Base-by-base conservation (phyloP, 108 stramenopile species). In the Cyclotella atomus region DNA sequence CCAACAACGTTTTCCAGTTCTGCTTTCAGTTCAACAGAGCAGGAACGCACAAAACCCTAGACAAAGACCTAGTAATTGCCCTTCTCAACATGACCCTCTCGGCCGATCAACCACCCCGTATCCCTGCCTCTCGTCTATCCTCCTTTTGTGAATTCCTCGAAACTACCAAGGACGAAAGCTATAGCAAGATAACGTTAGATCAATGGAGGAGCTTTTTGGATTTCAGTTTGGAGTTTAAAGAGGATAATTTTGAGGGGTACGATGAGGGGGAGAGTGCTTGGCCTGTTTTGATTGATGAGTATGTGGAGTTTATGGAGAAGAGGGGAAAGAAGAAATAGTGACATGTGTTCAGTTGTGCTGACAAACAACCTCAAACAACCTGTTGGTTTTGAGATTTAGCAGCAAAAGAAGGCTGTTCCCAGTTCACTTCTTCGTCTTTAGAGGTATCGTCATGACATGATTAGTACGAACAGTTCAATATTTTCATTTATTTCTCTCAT, bases 1-100 rank as follows among this genome's bases (percentile, higher is more conserved):
- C 68, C 10, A 49, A 12, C 52, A n/a, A 71, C 3, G n/a, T 35
- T 65, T 56, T 38, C 17, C 50, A 91, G 86, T 94, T 94, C 68
- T 90, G 89, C 68, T 96, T 96, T 72, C 89, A 91, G 68, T 96
- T 96, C 84, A 93, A 91, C 59, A 86, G 93, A 44, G 83, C 94
- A 36, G 93, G 96, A 10, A 97, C 96, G 15, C 94, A 97, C 79
- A 86, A 87, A 68, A 95, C 96, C 9, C 72, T 97, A 34, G 96
- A 97, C 52, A 95, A 92, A 70, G 95, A 95, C 30, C 67, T 97
- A 77, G 93, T 93, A 27, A 73, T 90, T 5, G 91, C 88, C 27
- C 83, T 95, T 36, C 45, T 91, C 60, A 59, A 79, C 32, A 83
- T 95, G 88, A 78, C 84, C n/a, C 69, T 95, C 43, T 46, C 45